Conservation (phyloP, 345 rosid genomes). For the Fremontodendron californicum region DNA sequence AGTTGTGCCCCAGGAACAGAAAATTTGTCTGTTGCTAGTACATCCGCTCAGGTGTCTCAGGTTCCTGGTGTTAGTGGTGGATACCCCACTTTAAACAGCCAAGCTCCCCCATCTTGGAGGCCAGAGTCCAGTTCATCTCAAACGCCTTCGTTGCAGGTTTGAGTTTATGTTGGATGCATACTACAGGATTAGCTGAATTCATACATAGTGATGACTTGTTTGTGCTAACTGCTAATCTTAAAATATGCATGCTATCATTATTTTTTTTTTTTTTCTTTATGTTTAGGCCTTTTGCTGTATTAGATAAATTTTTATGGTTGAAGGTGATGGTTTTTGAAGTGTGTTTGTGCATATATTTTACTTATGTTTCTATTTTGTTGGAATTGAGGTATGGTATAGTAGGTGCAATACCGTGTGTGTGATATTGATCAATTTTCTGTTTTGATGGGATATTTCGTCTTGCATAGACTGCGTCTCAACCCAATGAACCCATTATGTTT, state of each 20-base stretch:
- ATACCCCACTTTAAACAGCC: constrained; percentile 53
- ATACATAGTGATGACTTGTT: not conserved
- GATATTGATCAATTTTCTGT: not conserved
- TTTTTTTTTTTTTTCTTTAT: constrained; percentile 1
- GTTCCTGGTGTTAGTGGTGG: constrained; percentile 51
- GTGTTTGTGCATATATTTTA: not conserved
- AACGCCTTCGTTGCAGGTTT: constrained; percentile 71
- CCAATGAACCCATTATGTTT: not conserved
- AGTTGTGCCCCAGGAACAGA: constrained; percentile 99
- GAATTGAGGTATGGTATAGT: not conserved
- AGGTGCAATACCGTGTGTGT: not conserved
- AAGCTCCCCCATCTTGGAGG: constrained; percentile 66
- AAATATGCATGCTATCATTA: not conserved
- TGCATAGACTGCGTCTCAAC: not conserved
- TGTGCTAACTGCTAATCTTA: constrained; percentile 3
- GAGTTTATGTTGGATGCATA: not conserved
- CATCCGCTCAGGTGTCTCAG: constrained; percentile 53
- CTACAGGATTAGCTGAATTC: not conserved
- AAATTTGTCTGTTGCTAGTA: constrained; percentile 52
- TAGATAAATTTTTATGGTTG: not conserved
- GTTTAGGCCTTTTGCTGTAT: not conserved
- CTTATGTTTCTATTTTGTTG: not conserved
- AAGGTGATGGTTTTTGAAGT: not conserved
- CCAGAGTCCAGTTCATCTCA: constrained; percentile 57
- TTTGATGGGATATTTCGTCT: not conserved